Evolutionary conservation across 108 stramenopile species (phyloP).

Genomic region (Seminavis robusta): DNA sequence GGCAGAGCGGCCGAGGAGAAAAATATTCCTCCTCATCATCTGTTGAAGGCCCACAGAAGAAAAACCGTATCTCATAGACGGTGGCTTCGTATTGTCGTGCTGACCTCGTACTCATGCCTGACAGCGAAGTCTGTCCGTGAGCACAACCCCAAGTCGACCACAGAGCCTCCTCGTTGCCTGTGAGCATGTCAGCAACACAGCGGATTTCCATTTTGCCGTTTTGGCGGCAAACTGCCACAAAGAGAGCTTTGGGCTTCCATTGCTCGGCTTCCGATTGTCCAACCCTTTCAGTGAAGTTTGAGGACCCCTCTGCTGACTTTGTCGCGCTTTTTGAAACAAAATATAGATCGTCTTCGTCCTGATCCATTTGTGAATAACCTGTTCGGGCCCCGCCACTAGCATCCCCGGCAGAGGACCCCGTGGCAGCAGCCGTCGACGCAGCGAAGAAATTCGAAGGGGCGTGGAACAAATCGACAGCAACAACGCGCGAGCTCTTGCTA

Average conservation of each 20-base stretch:
- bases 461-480: conserved; percentile 47
- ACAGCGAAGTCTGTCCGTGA: conserved; percentile 45
- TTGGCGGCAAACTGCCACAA: conserved; percentile 61
- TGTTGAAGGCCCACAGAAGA: conserved; percentile 60
- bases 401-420: conserved; percentile 17
- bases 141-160: conserved; percentile 58
- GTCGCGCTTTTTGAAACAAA: too few relatives aligned
- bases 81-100: conserved; percentile 24
- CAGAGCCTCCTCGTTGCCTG: conserved; percentile 21
- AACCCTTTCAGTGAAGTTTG: too few relatives aligned
- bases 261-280: too few relatives aligned
- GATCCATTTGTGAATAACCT: background rate
- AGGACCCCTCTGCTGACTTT: too few relatives aligned
- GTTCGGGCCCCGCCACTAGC: background rate
- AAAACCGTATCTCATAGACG: conserved; percentile 67
- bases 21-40: conserved; percentile 18
- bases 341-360: conserved; percentile 1
- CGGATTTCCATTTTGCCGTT: conserved; percentile 71
- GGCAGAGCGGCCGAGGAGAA: conserved; percentile 47
- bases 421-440: background rate
- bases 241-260: too few relatives aligned
- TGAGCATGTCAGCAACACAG: conserved; percentile 21
- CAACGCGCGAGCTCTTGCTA: conserved; percentile 51
- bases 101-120: too few relatives aligned
- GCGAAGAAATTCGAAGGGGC: conserved; percentile 25